Evolutionary conservation across 2,329 filamentous ascomycete species (phyloP).

Genomic region (Colletotrichum siamense): DNA sequence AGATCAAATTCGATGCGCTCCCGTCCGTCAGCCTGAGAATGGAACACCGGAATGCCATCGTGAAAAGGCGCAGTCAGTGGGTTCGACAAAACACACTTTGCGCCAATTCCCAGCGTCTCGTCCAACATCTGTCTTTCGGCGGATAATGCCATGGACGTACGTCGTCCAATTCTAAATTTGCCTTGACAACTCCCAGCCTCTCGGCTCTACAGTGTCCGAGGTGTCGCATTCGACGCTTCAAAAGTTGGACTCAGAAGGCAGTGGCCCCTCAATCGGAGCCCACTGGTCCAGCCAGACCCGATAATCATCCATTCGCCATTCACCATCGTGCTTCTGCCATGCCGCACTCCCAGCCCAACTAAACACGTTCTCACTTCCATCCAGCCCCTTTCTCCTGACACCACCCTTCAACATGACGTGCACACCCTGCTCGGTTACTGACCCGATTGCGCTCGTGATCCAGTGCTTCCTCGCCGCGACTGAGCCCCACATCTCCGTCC

Average conservation of each 20-base stretch:
- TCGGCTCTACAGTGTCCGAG: background rate
- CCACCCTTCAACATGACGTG: conserved; percentile 20
- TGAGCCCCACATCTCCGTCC: conserved; percentile 13
- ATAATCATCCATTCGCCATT: conserved; percentile 21
- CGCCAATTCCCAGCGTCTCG: background rate
- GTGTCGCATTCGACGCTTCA: background rate
- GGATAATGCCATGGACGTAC: background rate
- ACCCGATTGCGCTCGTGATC: conserved; percentile 18
- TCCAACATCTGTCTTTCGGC: background rate
- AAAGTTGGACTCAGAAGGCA: conserved; percentile 3
- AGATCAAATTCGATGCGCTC: background rate
- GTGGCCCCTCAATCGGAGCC: conserved; percentile 9
- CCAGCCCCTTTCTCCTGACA: conserved; percentile 12
- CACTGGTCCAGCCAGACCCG: conserved; percentile 21
- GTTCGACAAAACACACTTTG: background rate
- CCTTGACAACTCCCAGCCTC: background rate
- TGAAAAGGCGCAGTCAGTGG: background rate
- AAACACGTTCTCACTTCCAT: background rate
- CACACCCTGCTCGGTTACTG: conserved; percentile 1
- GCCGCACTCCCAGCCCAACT: conserved; percentile 22
- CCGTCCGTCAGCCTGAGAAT: background rate
- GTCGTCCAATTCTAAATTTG: background rate
- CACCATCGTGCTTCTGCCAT: conserved; percentile 13
- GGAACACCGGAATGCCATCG: background rate
- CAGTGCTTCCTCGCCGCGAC: conserved; percentile 20